Conservation (phyloP, 805 yeast genomes). For the Hanseniaspora vineae region DNA sequence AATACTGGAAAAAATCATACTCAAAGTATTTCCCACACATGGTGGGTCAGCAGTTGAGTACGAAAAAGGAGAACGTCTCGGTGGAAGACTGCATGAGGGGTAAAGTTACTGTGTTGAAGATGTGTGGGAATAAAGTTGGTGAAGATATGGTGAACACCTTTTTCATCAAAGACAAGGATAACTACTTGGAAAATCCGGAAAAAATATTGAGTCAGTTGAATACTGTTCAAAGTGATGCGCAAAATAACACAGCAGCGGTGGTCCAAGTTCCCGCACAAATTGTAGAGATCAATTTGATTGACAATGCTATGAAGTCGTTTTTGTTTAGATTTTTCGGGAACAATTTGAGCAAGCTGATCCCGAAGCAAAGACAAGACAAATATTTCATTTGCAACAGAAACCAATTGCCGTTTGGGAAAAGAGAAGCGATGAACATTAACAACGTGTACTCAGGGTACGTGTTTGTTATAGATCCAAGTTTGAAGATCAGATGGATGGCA, state of each 20-base stretch:
- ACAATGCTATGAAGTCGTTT: slow-evolving; percentile 54
- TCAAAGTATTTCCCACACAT: slow-evolving; percentile 78
- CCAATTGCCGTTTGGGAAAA: slow-evolving; percentile 41
- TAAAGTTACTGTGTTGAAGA: slow-evolving; percentile 18
- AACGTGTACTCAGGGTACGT: slow-evolving; percentile 77
- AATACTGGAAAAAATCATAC: slow-evolving; percentile 59
- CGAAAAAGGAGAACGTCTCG: slow-evolving; percentile 11
- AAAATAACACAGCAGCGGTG: background rate
- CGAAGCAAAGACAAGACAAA: slow-evolving; percentile 36
- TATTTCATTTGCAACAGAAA: slow-evolving; percentile 55
- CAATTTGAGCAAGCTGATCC: slow-evolving; percentile 31
- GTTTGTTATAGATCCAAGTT: slow-evolving; percentile 60
- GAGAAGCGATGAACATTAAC: slow-evolving; percentile 49
- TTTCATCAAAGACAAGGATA: slow-evolving; percentile 28
- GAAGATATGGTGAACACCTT: slow-evolving; percentile 51
- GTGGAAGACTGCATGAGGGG: slow-evolving; percentile 21
- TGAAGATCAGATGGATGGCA: slow-evolving; percentile 82
- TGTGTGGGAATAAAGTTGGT: slow-evolving; percentile 38
- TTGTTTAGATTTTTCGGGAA: slow-evolving; percentile 41
- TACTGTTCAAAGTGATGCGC: slow-evolving; percentile 1
- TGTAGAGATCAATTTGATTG: slow-evolving; percentile 66
- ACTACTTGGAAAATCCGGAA: background rate
- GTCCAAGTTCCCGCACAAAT: slow-evolving; percentile 41
- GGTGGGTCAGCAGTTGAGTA: slow-evolving; percentile 37
- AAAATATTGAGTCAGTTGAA: slow-evolving; percentile 7